A percentile compares a stretch with the other conserved stretches of the same genome.
phyloP scores from a whole-genome alignment of 139 green algal species.

The Chloropicon primus region DNA sequence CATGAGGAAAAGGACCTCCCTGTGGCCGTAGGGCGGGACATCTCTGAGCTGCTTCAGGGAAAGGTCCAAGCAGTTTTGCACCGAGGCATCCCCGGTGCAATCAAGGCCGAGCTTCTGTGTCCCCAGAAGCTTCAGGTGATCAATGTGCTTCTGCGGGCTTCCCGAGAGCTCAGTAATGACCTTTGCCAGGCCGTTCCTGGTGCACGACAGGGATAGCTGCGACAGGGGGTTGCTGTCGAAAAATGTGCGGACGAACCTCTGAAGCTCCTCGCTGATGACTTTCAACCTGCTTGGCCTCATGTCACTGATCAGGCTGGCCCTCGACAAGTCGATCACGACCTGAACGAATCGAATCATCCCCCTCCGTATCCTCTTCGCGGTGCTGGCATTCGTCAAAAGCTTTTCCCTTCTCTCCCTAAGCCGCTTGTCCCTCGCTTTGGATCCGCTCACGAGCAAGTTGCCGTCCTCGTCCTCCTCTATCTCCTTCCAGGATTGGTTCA shows the following conservation, averaged over 20 bases:
- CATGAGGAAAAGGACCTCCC: slow-evolving; percentile 35
- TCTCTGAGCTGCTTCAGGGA: slow-evolving; percentile 32
- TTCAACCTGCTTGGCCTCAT: slow-evolving; percentile 60
- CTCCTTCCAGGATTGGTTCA: not conserved
- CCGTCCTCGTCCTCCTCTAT: not conserved
- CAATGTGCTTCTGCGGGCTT: slow-evolving; percentile 25
- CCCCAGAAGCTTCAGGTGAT: slow-evolving; percentile 10
- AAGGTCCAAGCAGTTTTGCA: slow-evolving; percentile 78
- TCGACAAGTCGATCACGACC: slow-evolving; percentile 60
- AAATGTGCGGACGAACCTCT: slow-evolving; percentile 74
- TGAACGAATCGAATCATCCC: slow-evolving; percentile 46
- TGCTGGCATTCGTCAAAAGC: not conserved
- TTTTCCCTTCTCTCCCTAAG: not conserved
- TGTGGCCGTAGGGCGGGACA: slow-evolving; percentile 71
- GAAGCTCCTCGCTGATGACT: slow-evolving; percentile 37
- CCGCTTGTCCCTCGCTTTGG: not conserved
- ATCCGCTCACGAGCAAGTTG: not conserved
- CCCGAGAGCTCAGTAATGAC: slow-evolving; percentile 20
- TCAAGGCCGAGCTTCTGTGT: slow-evolving; percentile 21
- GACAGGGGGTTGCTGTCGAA: slow-evolving; percentile 91
- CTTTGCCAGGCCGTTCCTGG: slow-evolving; percentile 66
- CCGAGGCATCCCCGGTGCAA: slow-evolving; percentile 39
- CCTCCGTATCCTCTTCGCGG: not conserved
- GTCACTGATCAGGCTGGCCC: slow-evolving; percentile 47
- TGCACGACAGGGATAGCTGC: slow-evolving; percentile 70